A percentile compares a stretch with the other conserved stretches of the same genome.
Evolutionary conservation across 306 rosid species (phyloP).

Genomic region (Fagus crenata): DNA sequence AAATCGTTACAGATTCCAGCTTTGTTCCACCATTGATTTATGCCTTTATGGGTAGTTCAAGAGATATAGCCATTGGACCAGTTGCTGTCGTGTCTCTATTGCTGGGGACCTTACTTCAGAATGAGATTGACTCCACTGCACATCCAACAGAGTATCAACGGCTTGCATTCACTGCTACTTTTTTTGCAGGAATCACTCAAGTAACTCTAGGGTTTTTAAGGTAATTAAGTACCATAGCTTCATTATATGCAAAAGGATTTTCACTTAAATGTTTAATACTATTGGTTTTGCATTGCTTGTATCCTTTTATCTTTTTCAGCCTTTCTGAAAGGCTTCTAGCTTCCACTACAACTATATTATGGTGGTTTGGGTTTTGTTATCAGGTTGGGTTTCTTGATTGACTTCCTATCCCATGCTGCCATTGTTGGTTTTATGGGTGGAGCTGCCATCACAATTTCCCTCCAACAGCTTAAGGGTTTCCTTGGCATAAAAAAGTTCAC

Average conservation of each 20-base stretch:
- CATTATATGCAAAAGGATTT: not conserved
- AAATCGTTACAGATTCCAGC: slow-evolving; percentile 63
- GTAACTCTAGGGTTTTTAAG: slow-evolving; percentile 88
- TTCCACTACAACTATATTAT: slow-evolving; percentile 1
- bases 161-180: slow-evolving; percentile 93
- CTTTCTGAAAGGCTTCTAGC: slow-evolving; percentile 6
- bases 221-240: slow-evolving; percentile 34
- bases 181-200: slow-evolving; percentile 92
- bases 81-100: slow-evolving; percentile 96
- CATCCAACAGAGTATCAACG: slow-evolving; percentile 56
- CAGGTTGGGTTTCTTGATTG: slow-evolving; percentile 97
- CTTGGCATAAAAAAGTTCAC: slow-evolving; percentile 80
- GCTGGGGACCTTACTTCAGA: slow-evolving; percentile 76
- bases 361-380: not conserved
- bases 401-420: slow-evolving; percentile 96
- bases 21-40: slow-evolving; percentile 94
- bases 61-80: slow-evolving; percentile 95
- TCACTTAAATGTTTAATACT: not conserved
- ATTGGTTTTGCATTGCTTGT: slow-evolving; percentile 9
- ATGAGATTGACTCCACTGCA: slow-evolving; percentile 51
- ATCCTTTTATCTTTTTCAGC: not conserved
- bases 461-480: slow-evolving; percentile 94
- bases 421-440: slow-evolving; percentile 98
- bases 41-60: slow-evolving; percentile 94
- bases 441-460: slow-evolving; percentile 96